A percentile compares a stretch with the other conserved stretches of the same genome.
Conservation (phyloP, 495 filamentous ascomycete species). For the Xylaria nigripes region DNA sequence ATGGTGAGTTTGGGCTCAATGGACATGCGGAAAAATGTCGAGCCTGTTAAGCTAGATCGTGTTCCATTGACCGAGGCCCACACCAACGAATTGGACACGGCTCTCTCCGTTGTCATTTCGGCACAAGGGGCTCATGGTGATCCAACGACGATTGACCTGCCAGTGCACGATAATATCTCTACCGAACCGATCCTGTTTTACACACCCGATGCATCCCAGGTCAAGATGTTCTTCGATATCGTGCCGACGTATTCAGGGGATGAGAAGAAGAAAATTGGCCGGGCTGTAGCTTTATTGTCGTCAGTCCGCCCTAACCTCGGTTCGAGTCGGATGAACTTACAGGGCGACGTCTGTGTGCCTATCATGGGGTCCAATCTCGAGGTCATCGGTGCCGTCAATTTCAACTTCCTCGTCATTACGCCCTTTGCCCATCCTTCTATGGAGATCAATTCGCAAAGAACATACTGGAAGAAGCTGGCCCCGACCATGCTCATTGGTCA, state of each 20-base stretch:
- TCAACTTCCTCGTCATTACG: constrained; percentile 93
- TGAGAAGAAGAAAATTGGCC: constrained; percentile 78
- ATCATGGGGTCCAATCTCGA: constrained; percentile 78
- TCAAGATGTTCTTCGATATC: constrained; percentile 89
- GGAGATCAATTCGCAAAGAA: constrained; percentile 78
- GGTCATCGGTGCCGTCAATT: constrained; percentile 87
- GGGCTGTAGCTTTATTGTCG: constrained; percentile 81
- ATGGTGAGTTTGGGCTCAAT: constrained; percentile 89
- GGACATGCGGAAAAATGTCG: constrained; percentile 74
- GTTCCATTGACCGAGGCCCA: constrained; percentile 84
- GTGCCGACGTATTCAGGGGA: constrained; percentile 95
- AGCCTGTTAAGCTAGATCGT: constrained; percentile 79
- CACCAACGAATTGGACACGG: constrained; percentile 86
- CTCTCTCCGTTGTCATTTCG: constrained; percentile 85
- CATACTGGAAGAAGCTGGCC: constrained; percentile 76
- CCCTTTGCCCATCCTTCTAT: constrained; percentile 92
- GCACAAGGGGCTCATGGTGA: constrained; percentile 80
- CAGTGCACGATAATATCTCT: constrained; percentile 85
- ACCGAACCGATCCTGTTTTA: constrained; percentile 89
- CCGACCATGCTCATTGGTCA: constrained; percentile 88
- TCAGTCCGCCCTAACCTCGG: constrained; percentile 76
- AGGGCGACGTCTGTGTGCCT: constrained; percentile 88
- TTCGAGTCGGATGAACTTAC: constrained; percentile 67
- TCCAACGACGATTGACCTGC: constrained; percentile 80
- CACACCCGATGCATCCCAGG: constrained; percentile 65